Conservation (phyloP, 148 eudicot species). For the Amaranthus hypochondriacus region DNA sequence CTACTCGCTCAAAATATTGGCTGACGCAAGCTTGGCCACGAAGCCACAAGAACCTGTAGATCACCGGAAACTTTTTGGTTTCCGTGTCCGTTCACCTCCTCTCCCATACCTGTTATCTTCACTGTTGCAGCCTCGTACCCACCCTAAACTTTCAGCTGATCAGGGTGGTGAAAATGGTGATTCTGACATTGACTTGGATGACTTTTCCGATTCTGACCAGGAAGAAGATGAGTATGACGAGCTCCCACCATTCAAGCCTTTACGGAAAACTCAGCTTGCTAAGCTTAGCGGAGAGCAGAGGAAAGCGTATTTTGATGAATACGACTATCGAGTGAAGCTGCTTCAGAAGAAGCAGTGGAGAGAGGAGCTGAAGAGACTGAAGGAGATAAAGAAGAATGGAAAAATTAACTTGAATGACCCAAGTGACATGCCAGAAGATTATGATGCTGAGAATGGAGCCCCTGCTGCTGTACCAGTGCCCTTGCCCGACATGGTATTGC, state of each 20-base stretch:
- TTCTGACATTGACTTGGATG: slow-evolving; percentile 80
- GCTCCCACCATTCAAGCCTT: slow-evolving; percentile 95
- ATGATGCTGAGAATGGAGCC: slow-evolving; percentile 47
- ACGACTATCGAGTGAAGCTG: slow-evolving; percentile 88
- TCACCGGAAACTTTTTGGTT: slow-evolving; percentile 76
- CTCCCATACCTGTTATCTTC: slow-evolving; percentile 83
- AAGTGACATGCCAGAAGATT: slow-evolving; percentile 51
- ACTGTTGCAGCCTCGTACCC: slow-evolving; percentile 77
- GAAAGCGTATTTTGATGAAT: slow-evolving; percentile 90
- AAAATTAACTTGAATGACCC: slow-evolving; percentile 33
- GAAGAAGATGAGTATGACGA: slow-evolving; percentile 93
- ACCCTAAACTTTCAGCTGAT: slow-evolving; percentile 83
- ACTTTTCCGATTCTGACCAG: slow-evolving; percentile 70
- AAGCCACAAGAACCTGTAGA: slow-evolving; percentile 79
- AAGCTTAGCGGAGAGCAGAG: slow-evolving; percentile 75
- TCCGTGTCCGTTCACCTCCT: slow-evolving; percentile 74
- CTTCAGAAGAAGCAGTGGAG: slow-evolving; percentile 92
- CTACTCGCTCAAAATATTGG: slow-evolving; percentile 79
- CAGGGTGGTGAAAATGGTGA: slow-evolving; percentile 77
- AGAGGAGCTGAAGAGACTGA: slow-evolving; percentile 86
- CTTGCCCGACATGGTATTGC: slow-evolving; percentile 89
- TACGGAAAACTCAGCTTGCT: slow-evolving; percentile 64
- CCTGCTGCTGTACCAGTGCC: slow-evolving; percentile 90
- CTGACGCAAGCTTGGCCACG: slow-evolving; percentile 61
- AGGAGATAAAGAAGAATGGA: slow-evolving; percentile 62